Percentiles rank a stretch among this genome's conserved stretches.
Evolutionary conservation across 345 rosid genomes (phyloP).

Genomic region (Pistacia vera): DNA sequence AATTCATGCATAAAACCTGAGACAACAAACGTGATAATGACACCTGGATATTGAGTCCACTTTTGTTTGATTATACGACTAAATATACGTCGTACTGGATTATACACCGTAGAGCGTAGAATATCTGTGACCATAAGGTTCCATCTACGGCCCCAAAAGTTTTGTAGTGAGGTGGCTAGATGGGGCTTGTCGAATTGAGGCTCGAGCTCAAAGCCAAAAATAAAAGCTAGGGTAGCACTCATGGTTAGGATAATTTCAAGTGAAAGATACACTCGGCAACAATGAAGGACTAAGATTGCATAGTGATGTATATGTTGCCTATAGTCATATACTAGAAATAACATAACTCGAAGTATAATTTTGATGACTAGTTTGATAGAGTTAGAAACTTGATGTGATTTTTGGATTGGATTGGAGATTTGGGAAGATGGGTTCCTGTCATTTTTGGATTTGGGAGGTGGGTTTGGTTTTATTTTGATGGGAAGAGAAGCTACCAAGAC

Average conservation of each 20-base stretch:
- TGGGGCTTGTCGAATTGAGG: constrained; percentile 52
- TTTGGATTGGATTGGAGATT: background rate
- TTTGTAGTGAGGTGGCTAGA: constrained; percentile 36
- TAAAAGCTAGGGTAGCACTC: too few relatives aligned
- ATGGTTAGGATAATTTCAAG: constrained; percentile 30
- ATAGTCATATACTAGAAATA: constrained; percentile 39
- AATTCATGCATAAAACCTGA: constrained; percentile 44
- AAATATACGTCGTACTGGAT: constrained; percentile 3
- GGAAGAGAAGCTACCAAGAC: constrained; percentile 62
- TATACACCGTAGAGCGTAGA: constrained; percentile 26
- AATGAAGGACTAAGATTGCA: constrained; percentile 21
- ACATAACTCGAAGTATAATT: constrained; percentile 24
- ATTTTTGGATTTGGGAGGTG: background rate
- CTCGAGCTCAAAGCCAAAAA: constrained; percentile 35
- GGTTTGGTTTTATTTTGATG: constrained; percentile 34
- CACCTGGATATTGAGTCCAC: background rate
- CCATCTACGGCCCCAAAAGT: constrained; percentile 33
- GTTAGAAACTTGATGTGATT: background rate
- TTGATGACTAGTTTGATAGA: constrained; percentile 35
- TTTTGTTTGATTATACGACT: background rate
- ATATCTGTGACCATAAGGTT: constrained; percentile 33
- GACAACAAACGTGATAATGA: constrained; percentile 23
- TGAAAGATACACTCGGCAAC: constrained; percentile 28
- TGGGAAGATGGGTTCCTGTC: background rate
- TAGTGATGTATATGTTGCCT: constrained; percentile 31